Evolutionary conservation across 1,139 yeast species (phyloP).

Genomic region (Zygosaccharomyces pseudobailii): DNA sequence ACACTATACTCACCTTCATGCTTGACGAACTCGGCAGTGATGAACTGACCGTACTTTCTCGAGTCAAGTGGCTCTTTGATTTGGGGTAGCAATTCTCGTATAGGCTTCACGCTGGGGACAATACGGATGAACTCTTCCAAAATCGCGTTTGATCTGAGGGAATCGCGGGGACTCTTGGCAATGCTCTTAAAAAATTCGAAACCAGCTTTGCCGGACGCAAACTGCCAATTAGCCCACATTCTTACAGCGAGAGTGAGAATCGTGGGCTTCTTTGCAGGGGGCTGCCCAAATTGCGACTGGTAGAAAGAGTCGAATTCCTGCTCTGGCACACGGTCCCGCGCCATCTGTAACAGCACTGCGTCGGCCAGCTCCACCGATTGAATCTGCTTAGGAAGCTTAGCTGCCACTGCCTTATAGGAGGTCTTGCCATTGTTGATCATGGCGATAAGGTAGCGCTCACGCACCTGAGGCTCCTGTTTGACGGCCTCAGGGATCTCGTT

Average conservation of each 20-base stretch:
- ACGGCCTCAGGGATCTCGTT: slow-evolving; percentile 23
- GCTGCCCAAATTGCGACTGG: slow-evolving; percentile 9
- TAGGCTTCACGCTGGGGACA: slow-evolving; percentile 20
- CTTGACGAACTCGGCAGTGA: slow-evolving; percentile 24
- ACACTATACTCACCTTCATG: slow-evolving; percentile 16
- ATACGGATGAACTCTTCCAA: slow-evolving; percentile 21
- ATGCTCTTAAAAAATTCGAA: slow-evolving; percentile 22
- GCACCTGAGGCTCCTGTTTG: slow-evolving; percentile 17
- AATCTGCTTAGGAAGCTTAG: slow-evolving; percentile 16
- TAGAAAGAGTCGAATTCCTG: slow-evolving; percentile 16
- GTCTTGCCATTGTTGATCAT: slow-evolving; percentile 13
- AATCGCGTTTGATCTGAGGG: slow-evolving; percentile 15
- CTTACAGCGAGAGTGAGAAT: slow-evolving; percentile 21
- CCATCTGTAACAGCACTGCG: slow-evolving; percentile 18
- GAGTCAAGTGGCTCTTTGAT: slow-evolving; percentile 18
- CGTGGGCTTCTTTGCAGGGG: slow-evolving; percentile 15
- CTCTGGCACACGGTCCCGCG: slow-evolving; percentile 10
- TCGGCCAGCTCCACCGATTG: slow-evolving; percentile 21
- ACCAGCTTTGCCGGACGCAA: slow-evolving; percentile 10
- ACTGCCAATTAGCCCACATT: slow-evolving; percentile 22
- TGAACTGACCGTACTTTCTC: slow-evolving; percentile 19
- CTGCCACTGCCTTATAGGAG: slow-evolving; percentile 11
- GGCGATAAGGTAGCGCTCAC: slow-evolving; percentile 21
- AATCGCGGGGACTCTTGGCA: slow-evolving; percentile 15
- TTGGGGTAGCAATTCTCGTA: slow-evolving; percentile 21